These are phyloP conservation scores for Pleurotus citrinopileatus DNA, from an alignment of 768 basidiomycete species.

Conservation along the genomic window DNA sequence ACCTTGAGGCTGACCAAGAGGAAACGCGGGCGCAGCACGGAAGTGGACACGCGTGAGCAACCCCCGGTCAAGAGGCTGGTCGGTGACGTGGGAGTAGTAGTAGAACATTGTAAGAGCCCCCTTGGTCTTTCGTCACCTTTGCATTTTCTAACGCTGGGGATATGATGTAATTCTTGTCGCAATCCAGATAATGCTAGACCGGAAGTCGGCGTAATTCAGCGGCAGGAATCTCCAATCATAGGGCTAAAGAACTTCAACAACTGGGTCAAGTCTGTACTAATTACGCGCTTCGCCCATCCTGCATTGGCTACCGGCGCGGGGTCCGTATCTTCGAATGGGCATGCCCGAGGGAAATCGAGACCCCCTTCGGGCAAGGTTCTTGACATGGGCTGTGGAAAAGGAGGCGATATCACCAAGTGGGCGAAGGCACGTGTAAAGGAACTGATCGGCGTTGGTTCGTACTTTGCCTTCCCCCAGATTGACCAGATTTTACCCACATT, in stretches of 20 bases:
- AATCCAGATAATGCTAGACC: conserved; percentile 85
- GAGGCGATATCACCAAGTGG: conserved; percentile 97
- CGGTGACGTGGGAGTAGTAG: conserved; percentile 72
- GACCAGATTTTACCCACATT: background rate
- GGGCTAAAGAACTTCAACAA: conserved; percentile 98
- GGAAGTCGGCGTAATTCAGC: conserved; percentile 83
- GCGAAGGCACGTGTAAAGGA: conserved; percentile 78
- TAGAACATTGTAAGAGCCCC: conserved; percentile 69
- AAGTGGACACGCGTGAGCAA: conserved; percentile 34
- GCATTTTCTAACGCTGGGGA: conserved; percentile 1
- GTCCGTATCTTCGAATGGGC: conserved; percentile 19
- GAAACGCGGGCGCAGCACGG: conserved; percentile 39
- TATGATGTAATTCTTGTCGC: conserved; percentile 6
- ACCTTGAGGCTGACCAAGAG: conserved; percentile 51
- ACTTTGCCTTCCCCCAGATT: background rate
- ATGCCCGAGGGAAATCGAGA: conserved; percentile 26
- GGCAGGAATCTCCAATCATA: conserved; percentile 89
- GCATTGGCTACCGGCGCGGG: conserved; percentile 44
- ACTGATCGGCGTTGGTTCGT: conserved; percentile 76
- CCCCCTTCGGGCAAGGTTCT: conserved; percentile 69
- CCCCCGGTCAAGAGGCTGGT: conserved; percentile 49
- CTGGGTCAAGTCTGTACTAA: conserved; percentile 98
- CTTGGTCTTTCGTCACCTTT: conserved; percentile 1
- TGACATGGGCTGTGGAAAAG: conserved; percentile 99
- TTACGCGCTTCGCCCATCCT: conserved; percentile 83